Evolutionary conservation across 2,329 filamentous ascomycete species (phyloP).

Genomic region (Monosporascus sp.): DNA sequence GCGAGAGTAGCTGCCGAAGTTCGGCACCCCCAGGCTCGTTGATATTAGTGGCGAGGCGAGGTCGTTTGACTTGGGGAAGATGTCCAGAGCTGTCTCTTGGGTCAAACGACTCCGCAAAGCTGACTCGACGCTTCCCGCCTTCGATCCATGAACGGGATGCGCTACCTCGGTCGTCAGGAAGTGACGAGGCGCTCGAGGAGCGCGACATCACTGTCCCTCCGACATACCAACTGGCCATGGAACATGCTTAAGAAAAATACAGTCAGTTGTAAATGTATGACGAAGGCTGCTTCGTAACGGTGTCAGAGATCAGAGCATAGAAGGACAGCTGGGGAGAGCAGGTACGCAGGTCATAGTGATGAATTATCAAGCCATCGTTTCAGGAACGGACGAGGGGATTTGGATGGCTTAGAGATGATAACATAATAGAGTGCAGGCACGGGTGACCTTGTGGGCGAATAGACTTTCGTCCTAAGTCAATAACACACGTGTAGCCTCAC

Average conservation of each 20-base stretch:
- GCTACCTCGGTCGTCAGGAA: conserved; percentile 15
- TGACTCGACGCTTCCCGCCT: conserved; percentile 35
- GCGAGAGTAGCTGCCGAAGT: conserved; percentile 13
- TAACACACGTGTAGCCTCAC: neutral
- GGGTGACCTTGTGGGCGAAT: neutral
- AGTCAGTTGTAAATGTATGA: neutral
- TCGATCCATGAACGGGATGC: conserved; percentile 23
- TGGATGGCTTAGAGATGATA: neutral
- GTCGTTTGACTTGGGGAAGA: conserved; percentile 30
- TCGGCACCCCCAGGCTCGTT: conserved; percentile 11
- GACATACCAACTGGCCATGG: conserved; percentile 29
- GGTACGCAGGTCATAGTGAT: too few relatives aligned
- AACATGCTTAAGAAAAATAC: conserved; percentile 24
- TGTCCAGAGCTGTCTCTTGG: conserved; percentile 28
- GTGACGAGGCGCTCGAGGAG: conserved; percentile 28
- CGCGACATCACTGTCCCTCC: conserved; percentile 29
- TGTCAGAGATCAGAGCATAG: too few relatives aligned
- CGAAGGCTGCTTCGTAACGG: neutral
- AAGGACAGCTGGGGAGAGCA: too few relatives aligned
- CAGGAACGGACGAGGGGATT: neutral
- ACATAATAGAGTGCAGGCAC: neutral
- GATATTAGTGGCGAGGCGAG: conserved; percentile 15
- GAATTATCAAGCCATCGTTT: too few relatives aligned
- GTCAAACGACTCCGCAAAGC: conserved; percentile 28
- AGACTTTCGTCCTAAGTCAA: neutral